These are phyloP conservation scores for Tetrastigma voinierianum DNA, from an alignment of 164 flowering plant species.

Conservation along the genomic window DNA sequence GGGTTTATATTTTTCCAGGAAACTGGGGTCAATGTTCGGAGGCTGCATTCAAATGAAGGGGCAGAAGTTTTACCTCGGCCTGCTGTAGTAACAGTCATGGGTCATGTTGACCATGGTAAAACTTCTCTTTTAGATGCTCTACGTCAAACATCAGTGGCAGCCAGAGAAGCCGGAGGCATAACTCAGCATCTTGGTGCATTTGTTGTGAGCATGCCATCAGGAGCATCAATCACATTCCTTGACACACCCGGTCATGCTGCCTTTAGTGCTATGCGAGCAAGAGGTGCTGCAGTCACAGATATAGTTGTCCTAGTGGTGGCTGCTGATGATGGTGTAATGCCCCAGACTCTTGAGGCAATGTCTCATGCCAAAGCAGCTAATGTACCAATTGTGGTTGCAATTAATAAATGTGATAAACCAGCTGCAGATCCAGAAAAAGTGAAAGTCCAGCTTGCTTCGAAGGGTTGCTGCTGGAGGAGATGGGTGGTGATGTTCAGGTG, in stretches of 20 bases:
- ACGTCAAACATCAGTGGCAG: conserved; percentile 86
- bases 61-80: conserved; percentile 58
- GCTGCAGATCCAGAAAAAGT: conserved; percentile 90
- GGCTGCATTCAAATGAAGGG: conserved; percentile 76
- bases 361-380: conserved; percentile 84
- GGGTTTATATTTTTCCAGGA: conserved; percentile 43
- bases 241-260: conserved; percentile 99
- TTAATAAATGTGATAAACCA: conserved; percentile 90
- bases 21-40: conserved; percentile 69
- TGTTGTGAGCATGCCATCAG: conserved; percentile 79
- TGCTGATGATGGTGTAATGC: conserved; percentile 98
- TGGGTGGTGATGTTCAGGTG: conserved; percentile 95
- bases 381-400: conserved; percentile 91
- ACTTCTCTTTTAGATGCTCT: conserved; percentile 93
- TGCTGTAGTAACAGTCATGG: conserved; percentile 93
- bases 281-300: conserved; percentile 97
- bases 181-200: conserved; percentile 96
- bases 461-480: conserved; percentile 80
- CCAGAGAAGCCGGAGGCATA: conserved; percentile 92
- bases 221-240: conserved; percentile 85
- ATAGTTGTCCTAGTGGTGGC: conserved; percentile 91
- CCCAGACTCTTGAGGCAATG: conserved; percentile 91
- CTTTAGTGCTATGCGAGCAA: conserved; percentile 93
- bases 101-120: conserved; percentile 98
- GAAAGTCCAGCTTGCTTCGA: conserved; percentile 75